Percentiles rank a stretch among this genome's conserved stretches.
phyloP scores from a whole-genome alignment of 2,329 filamentous ascomycete species.

The Arthrobotrys sinensis region DNA sequence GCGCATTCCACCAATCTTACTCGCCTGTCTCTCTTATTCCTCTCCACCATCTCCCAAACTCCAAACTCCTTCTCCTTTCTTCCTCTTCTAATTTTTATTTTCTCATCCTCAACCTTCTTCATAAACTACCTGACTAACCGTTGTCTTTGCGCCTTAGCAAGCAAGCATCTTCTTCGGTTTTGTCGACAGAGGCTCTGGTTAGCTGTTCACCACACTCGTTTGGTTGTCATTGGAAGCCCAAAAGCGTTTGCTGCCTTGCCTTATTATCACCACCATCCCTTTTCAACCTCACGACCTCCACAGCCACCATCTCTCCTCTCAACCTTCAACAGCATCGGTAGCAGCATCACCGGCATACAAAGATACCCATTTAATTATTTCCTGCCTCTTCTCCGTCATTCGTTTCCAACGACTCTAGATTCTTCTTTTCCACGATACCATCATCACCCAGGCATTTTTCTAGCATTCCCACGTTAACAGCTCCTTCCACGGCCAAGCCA shows the following conservation, averaged over 20 bases:
- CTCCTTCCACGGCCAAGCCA: slow-evolving; percentile 26
- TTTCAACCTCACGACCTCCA: slow-evolving; percentile 12
- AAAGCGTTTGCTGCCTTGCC: slow-evolving; percentile 45
- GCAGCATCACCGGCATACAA: slow-evolving; percentile 1
- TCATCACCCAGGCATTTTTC: background rate
- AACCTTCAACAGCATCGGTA: slow-evolving; percentile 12
- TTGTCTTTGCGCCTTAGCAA: slow-evolving; percentile 35
- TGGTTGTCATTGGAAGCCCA: slow-evolving; percentile 42
- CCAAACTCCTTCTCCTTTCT: slow-evolving; percentile 18
- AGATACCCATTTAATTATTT: background rate
- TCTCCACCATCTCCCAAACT: slow-evolving; percentile 9
- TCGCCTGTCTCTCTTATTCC: slow-evolving; percentile 15
- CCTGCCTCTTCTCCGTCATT: slow-evolving; percentile 20
- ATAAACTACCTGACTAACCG: slow-evolving; percentile 30
- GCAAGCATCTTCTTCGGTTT: slow-evolving; percentile 44
- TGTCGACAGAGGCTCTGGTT: slow-evolving; percentile 61
- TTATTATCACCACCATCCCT: slow-evolving; percentile 6
- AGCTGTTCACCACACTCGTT: slow-evolving; percentile 61
- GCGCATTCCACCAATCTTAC: slow-evolving; percentile 35
- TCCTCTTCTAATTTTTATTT: background rate
- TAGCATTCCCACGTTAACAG: background rate
- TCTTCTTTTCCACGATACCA: slow-evolving; percentile 12
- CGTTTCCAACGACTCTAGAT: slow-evolving; percentile 13
- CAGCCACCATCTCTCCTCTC: background rate
- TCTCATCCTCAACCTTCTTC: slow-evolving; percentile 2